phyloP scores from a whole-genome alignment of 2,329 filamentous ascomycete genomes.

The Hypomyces rosellus region DNA sequence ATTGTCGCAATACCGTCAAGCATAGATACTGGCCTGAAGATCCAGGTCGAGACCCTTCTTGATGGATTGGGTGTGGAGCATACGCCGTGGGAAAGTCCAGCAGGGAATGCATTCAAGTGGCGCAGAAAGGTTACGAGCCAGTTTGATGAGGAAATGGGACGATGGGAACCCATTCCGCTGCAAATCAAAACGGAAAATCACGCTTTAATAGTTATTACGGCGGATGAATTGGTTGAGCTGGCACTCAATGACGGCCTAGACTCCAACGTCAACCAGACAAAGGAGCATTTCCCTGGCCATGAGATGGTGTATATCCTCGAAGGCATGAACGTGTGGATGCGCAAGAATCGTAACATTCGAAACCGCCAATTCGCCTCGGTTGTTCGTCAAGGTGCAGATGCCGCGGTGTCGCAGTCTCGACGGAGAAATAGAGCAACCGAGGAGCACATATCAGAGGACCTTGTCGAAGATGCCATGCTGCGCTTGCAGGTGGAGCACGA shows the following conservation, averaged over 20 bases:
- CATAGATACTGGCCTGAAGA: conserved; percentile 41
- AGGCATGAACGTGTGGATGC: conserved; percentile 58
- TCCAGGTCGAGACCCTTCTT: conserved; percentile 46
- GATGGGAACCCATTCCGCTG: conserved; percentile 57
- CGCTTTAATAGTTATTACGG: conserved; percentile 54
- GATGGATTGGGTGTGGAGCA: conserved; percentile 43
- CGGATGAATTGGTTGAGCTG: conserved; percentile 60
- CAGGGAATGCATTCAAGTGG: conserved; percentile 58
- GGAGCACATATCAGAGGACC: conserved; percentile 58
- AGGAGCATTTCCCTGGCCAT: conserved; percentile 44
- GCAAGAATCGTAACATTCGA: conserved; percentile 59
- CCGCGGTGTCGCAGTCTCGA: conserved; percentile 22
- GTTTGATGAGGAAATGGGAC: conserved; percentile 54
- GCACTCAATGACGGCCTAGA: conserved; percentile 48
- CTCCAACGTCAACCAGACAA: conserved; percentile 51
- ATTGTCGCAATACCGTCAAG: conserved; percentile 61
- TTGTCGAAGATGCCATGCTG: conserved; percentile 64
- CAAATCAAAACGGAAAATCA: conserved; percentile 53
- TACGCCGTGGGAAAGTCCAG: conserved; percentile 37
- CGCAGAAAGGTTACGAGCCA: conserved; percentile 58
- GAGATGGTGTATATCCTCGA: conserved; percentile 66
- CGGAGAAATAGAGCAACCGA: conserved; percentile 34
- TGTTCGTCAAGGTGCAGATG: conserved; percentile 39
- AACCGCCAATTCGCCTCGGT: conserved; percentile 63
- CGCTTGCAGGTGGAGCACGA: conserved; percentile 62